phyloP scores from a whole-genome alignment of 495 filamentous ascomycete genomes.

The Talaromyces nanjingensis region DNA sequence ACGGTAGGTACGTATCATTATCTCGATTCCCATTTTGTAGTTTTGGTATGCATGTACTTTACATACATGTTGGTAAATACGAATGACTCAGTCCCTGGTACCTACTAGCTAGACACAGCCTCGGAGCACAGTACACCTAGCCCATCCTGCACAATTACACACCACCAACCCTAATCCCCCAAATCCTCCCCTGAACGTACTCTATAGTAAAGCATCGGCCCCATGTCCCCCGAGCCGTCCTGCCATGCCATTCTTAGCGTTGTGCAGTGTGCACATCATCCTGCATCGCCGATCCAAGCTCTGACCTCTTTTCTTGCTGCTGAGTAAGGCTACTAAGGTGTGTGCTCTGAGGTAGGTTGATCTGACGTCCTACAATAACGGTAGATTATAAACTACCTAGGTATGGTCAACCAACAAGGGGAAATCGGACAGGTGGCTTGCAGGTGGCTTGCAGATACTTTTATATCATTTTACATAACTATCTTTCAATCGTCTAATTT shows the following conservation, averaged over 20 bases:
- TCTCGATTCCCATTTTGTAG: no score
- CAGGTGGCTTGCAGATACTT: neutral
- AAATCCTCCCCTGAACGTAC: neutral
- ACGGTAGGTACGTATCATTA: neutral
- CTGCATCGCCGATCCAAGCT: neutral
- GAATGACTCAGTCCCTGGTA: neutral
- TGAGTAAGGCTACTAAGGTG: no score
- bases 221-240: neutral
- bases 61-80: no score
- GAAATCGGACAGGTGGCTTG: neutral
- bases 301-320: neutral
- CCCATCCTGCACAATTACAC: neutral
- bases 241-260: neutral
- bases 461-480: neutral
- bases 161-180: neutral
- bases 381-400: neutral
- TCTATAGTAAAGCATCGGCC: neutral
- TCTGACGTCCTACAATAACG: neutral
- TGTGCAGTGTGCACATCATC: neutral
- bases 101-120: neutral
- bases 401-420: neutral
- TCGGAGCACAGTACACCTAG: constrained; percentile 5
- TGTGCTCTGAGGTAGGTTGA: no score
- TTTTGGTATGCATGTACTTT: no score
- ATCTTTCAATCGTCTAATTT: neutral